phyloP scores from a whole-genome alignment of 345 rosid species.

The Murraya koenigii region DNA sequence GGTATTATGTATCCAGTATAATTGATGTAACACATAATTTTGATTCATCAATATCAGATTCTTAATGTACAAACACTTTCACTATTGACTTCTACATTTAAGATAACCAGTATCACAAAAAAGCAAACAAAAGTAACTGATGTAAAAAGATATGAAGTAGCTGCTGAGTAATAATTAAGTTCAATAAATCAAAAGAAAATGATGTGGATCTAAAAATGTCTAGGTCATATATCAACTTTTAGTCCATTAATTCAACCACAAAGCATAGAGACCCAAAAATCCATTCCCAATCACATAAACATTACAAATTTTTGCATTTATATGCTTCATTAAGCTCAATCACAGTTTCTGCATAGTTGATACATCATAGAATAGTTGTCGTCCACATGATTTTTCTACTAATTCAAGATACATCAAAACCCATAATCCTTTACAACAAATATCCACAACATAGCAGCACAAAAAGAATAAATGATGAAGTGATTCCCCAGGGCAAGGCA shows the following conservation, averaged over 20 bases:
- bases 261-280: background rate
- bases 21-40: background rate
- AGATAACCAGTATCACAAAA: background rate
- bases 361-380: too few species aligned
- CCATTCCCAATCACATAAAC: too few species aligned
- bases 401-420: too few species aligned
- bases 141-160: background rate
- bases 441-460: too few species aligned
- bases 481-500: conserved; percentile 1
- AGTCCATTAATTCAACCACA: background rate
- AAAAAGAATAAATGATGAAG: background rate
- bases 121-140: background rate
- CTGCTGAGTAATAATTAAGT: background rate
- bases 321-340: too few species aligned
- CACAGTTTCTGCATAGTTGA: too few species aligned
- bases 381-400: too few species aligned
- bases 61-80: background rate
- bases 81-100: background rate
- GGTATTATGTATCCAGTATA: background rate
- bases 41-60: background rate
- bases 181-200: background rate
- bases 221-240: background rate
- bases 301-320: too few species aligned
- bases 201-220: background rate
- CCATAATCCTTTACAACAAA: too few species aligned